These are phyloP conservation scores for Mycena alexandri DNA, from an alignment of 768 basidiomycete species.

Conservation along the genomic window DNA sequence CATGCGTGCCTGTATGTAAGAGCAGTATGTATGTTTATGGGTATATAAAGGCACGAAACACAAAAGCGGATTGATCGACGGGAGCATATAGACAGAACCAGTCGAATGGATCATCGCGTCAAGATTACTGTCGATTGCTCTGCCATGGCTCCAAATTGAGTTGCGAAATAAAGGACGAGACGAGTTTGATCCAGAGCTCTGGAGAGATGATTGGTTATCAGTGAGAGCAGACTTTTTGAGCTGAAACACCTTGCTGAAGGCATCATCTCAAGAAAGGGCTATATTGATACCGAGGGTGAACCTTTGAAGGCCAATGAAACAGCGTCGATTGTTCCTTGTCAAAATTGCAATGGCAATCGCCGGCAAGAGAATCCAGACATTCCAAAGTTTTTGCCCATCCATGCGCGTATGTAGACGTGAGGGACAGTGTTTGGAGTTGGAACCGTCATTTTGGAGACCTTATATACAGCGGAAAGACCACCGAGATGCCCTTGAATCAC, in stretches of 20 bases:
- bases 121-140: background rate
- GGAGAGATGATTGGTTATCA: slow-evolving; percentile 11
- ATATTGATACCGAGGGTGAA: slow-evolving; percentile 1
- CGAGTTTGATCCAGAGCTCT: background rate
- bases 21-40: background rate
- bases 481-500: background rate
- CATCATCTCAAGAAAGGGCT: background rate
- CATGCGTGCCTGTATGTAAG: background rate
- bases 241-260: background rate
- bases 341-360: background rate
- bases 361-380: background rate
- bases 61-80: background rate
- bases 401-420: background rate
- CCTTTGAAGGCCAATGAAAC: slow-evolving; percentile 6
- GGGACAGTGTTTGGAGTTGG: background rate
- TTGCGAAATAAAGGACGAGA: background rate
- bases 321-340: slow-evolving; percentile 2
- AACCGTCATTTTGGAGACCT: background rate
- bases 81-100: background rate
- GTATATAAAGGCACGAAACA: slow-evolving; percentile 18
- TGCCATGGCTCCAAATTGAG: background rate
- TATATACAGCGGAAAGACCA: background rate
- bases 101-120: background rate
- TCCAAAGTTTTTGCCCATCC: slow-evolving; percentile 9
- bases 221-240: background rate